Base-by-base conservation (phyloP, 129 eudicot species). In the Centrapalus pauciflorus region DNA sequence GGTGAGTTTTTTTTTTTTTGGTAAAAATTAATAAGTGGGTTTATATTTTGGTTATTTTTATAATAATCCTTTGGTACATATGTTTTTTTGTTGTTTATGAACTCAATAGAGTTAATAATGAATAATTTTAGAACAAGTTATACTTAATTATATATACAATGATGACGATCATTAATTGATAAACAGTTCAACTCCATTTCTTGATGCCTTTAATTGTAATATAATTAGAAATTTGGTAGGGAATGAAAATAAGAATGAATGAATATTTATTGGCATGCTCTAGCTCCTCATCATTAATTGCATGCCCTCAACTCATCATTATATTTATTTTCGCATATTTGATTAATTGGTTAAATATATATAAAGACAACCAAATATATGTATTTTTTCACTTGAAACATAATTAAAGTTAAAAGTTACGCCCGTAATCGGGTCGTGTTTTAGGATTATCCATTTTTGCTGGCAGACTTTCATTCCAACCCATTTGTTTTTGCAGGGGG, bases 221-320 rank as follows among this genome's bases (percentile, higher is more conserved):
- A 49, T 35, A 24, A 35, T 61, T 49, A 26, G 49, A 34, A 60
- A 60, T 61, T 4, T 40, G 69, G 69, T 71, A 63, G 65, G 72
- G 64, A 16, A 61, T 51, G 71, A 20, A 74, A 60, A 46, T 11
- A 46, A 59, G 35, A 37, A 70, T 70, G 35, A 37, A 70, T 70
- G 58, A 45, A 12, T 21, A 34, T 48, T 71, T 71, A 49, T 71
- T 23, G 79, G 79, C 73, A 55, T 74, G 79, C 66, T 8, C n/a
- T n/a, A n/a, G n/a, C 40, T 55, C 21, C 66, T 56, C 60, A 74
- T 74, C 73, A 74, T 74, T 65, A 43, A 55, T 38, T 55, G 61
- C 73, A 55, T 55, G 79, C 67, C 30, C 48, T 55, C 61, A 17
- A 43, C 28, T 73, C 49, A 74, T 74, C 30, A 74, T 74, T 41